phyloP scores from a whole-genome alignment of 2,329 filamentous ascomycete species.

The Botrytis elliptica region DNA sequence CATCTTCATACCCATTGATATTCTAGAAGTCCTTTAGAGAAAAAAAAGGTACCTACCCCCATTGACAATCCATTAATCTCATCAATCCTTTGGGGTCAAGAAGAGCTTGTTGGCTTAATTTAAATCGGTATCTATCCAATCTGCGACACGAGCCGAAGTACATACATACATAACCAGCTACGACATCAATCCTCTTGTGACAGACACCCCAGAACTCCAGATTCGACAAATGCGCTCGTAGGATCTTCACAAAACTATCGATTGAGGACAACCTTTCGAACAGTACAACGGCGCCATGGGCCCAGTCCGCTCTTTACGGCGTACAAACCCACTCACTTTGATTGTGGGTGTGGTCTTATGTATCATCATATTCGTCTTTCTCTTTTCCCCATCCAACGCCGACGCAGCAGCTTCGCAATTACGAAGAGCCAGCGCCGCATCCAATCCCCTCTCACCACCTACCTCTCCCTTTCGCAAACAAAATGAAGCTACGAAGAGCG shows the following conservation, averaged over 20 bases:
- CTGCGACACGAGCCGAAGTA: conserved; percentile 11
- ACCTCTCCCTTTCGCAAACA: conserved; percentile 72
- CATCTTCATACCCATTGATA: background rate
- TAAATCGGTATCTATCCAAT: background rate
- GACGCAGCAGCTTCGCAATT: conserved; percentile 49
- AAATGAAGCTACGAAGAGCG: conserved; percentile 51
- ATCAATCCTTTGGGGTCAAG: background rate
- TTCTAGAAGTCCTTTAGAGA: background rate
- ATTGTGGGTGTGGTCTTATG: conserved; percentile 69
- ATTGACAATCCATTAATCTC: background rate
- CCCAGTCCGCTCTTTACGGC: conserved; percentile 69
- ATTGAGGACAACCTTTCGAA: conserved; percentile 34
- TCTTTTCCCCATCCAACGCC: conserved; percentile 52
- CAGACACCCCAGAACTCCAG: background rate
- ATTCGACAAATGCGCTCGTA: conserved; percentile 30
- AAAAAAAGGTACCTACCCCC: background rate
- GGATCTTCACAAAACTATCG: conserved; percentile 23
- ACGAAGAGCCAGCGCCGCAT: conserved; percentile 56
- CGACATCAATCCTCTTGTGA: background rate
- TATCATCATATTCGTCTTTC: conserved; percentile 68
- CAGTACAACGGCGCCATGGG: conserved; percentile 48
- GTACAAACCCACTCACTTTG: conserved; percentile 74
- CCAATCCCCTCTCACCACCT: conserved; percentile 70
- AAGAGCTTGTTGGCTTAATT: conserved; percentile 1
- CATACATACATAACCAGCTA: background rate